Evolutionary conservation across 306 rosid species (phyloP).

Genomic region (Quillaja saponaria): DNA sequence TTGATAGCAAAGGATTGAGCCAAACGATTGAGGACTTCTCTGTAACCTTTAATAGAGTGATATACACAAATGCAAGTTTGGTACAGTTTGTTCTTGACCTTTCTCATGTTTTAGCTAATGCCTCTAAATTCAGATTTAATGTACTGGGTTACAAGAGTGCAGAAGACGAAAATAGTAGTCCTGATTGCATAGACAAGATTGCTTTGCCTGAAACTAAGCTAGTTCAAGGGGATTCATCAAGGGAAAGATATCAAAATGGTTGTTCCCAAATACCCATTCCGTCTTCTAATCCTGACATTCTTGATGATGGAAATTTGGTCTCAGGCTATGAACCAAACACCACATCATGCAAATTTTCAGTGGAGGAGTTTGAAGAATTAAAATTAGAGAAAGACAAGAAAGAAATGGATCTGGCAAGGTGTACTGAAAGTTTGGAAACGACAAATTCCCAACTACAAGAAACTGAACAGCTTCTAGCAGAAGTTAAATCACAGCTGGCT

Average conservation of each 20-base stretch:
- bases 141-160: conserved; percentile 68
- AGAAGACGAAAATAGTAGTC: conserved; percentile 68
- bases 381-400: conserved; percentile 68
- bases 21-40: conserved; percentile 75
- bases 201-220: conserved; percentile 84
- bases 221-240: conserved; percentile 53
- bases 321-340: conserved; percentile 45
- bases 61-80: conserved; percentile 54
- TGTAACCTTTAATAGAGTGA: conserved; percentile 50
- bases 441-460: conserved; percentile 73
- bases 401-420: conserved; percentile 58
- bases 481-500: conserved; percentile 72
- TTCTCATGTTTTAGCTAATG: conserved; percentile 72
- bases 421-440: conserved; percentile 68
- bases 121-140: conserved; percentile 70
- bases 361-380: conserved; percentile 66
- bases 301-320: conserved; percentile 75
- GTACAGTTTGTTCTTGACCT: conserved; percentile 72
- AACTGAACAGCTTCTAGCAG: conserved; percentile 84
- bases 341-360: conserved; percentile 46
- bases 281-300: conserved; percentile 75
- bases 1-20: conserved; percentile 57
- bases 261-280: conserved; percentile 52
- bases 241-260: conserved; percentile 63
- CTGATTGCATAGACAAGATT: conserved; percentile 96